Evolutionary conservation across 208 protist species (phyloP).

Genomic region (Crithidia sp.): DNA sequence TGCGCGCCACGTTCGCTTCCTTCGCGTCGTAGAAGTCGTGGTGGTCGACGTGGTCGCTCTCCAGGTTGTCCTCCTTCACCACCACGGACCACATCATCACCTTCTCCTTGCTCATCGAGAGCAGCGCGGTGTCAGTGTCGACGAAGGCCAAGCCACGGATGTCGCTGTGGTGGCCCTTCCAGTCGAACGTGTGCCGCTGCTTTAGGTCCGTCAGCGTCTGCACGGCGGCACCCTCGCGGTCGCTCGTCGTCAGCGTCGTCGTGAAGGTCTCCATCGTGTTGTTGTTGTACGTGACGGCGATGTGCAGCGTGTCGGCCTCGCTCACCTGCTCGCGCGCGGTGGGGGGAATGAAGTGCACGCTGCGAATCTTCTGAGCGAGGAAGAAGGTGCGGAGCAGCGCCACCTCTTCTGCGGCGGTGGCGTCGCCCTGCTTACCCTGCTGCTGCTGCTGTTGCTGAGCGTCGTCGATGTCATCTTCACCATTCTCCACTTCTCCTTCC

Average conservation of each 20-base stretch:
- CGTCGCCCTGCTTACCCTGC: conserved; percentile 9
- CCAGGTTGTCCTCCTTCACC: conserved; percentile 44
- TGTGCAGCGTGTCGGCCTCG: conserved; percentile 60
- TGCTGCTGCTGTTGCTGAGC: neutral
- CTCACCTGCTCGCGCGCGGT: conserved; percentile 37
- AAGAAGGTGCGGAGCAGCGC: conserved; percentile 81
- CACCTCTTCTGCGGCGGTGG: conserved; percentile 75
- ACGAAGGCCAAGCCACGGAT: conserved; percentile 76
- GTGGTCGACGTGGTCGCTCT: conserved; percentile 42
- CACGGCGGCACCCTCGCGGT: conserved; percentile 59
- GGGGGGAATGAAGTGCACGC: conserved; percentile 74
- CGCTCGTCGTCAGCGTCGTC: conserved; percentile 60
- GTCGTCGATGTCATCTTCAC: neutral
- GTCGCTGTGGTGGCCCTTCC: conserved; percentile 77
- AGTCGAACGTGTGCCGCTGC: conserved; percentile 54
- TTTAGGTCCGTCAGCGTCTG: conserved; percentile 77
- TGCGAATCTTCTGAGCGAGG: conserved; percentile 78
- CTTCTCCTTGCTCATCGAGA: conserved; percentile 85
- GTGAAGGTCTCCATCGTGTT: conserved; percentile 82
- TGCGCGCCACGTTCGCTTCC: conserved; percentile 68
- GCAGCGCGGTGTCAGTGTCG: conserved; percentile 78
- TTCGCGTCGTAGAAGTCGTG: conserved; percentile 80
- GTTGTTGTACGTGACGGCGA: conserved; percentile 85
- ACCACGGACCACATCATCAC: conserved; percentile 83
- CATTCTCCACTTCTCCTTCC: conserved; percentile 3